phyloP scores from a whole-genome alignment of 164 flowering plant genomes.

The Taxillus chinensis region DNA sequence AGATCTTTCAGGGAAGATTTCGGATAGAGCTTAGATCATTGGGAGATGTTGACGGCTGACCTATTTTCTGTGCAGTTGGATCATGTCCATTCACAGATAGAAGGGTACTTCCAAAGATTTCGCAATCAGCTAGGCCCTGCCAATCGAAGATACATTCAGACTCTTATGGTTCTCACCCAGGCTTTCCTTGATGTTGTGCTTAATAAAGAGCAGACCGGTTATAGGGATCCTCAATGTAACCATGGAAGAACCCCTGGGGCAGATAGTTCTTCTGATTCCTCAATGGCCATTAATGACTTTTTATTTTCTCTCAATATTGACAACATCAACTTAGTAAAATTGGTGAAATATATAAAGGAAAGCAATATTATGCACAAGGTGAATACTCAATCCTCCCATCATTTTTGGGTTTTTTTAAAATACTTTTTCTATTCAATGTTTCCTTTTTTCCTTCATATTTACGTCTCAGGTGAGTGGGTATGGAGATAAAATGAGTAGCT shows the following conservation, averaged over 20 bases:
- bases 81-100: constrained; percentile 40
- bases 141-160: constrained; percentile 89
- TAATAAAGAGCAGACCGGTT: constrained; percentile 17
- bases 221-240: constrained; percentile 14
- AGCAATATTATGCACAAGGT: constrained; percentile 94
- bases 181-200: constrained; percentile 47
- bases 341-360: constrained; percentile 62
- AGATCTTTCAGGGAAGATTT: neutral
- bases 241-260: constrained; percentile 14
- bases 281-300: constrained; percentile 84
- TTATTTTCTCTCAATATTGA: constrained; percentile 76
- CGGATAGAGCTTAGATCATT: neutral
- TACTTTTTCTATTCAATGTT: neutral
- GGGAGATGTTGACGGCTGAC: neutral
- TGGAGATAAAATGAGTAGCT: constrained; percentile 43
- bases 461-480: constrained; percentile 68
- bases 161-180: constrained; percentile 54
- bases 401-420: neutral
- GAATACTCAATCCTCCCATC: constrained; percentile 2
- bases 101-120: constrained; percentile 60
- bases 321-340: constrained; percentile 86
- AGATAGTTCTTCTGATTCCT: constrained; percentile 21
- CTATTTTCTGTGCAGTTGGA: constrained; percentile 47
- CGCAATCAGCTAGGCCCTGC: constrained; percentile 71
- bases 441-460: neutral